Evolutionary conservation across 2,329 filamentous ascomycete species (phyloP).

Genomic region (Aspergillus nomiae): DNA sequence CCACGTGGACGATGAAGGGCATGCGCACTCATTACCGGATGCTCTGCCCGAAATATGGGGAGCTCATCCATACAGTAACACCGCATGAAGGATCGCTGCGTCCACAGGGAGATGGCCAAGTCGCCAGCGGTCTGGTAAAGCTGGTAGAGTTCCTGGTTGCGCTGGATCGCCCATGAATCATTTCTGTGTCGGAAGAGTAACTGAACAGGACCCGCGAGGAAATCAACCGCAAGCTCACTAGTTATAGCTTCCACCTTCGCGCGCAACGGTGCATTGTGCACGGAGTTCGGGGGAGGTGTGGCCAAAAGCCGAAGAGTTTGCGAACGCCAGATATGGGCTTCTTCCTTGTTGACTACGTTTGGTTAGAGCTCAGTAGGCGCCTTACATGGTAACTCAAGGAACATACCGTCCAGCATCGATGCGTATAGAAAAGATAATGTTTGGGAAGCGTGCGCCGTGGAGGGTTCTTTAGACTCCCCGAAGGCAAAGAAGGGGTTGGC

Average conservation of each 20-base stretch:
- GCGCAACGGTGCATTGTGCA: background rate
- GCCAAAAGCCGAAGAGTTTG: constrained; percentile 20
- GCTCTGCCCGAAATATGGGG: background rate
- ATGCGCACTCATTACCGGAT: constrained; percentile 20
- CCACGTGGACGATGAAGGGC: constrained; percentile 23
- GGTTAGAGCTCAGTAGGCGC: background rate
- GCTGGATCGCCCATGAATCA: background rate
- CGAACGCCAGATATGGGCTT: constrained; percentile 25
- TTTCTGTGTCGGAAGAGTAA: constrained; percentile 1
- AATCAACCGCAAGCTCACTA: background rate
- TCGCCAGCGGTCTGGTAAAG: constrained; percentile 16
- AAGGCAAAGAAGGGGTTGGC: constrained; percentile 13
- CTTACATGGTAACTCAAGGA: background rate
- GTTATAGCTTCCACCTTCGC: background rate
- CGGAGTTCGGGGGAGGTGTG: constrained; percentile 5
- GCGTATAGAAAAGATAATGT: constrained; percentile 4
- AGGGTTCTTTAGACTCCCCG: background rate
- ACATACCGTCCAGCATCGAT: constrained; percentile 11
- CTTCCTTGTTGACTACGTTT: constrained; percentile 14
- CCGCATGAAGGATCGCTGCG: constrained; percentile 19
- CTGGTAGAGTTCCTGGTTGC: background rate
- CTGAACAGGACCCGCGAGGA: constrained; percentile 2
- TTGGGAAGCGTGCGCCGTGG: background rate
- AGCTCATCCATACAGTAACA: background rate
- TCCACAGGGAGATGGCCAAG: constrained; percentile 22